Evolutionary conservation across 106 monocot genomes (phyloP), one percentile per base, ranked within the genome.

Genomic region (Hemerocallis citrina): DNA sequence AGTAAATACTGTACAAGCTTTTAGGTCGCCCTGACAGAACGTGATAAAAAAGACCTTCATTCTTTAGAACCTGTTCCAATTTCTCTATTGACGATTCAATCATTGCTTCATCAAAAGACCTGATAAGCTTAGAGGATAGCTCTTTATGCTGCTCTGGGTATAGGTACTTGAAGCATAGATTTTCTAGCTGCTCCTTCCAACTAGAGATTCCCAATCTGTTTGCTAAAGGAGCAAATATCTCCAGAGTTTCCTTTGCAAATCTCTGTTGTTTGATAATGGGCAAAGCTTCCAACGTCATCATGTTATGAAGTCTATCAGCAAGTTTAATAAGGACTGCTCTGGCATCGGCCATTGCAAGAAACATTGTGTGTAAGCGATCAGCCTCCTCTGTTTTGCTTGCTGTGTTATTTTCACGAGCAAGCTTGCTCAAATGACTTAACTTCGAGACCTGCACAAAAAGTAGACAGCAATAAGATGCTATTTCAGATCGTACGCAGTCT

Each of bases 271-370:
- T 96, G 34, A 38, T 41, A 54, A 73, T 29, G 3, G 96, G 84
- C 34, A 96, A 74, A 17, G 90, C 84, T 41, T 88, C 91, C 61
- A 96, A 48, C 31, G 96, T 96, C 87, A 87, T 81, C 96, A 96
- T 96, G 79, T 96, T 96, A 49, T 96, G 96, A 54, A 96, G 81
- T 47, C 96, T 81, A 52, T 96, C 96, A 25, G 96, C 91, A 17
- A 96, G 79, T 76, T 96, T 96, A 55, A 96, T 84, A n/a, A 96
- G 84, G 20, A 96, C 91, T 24, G 91, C 90, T 75, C 96, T 81
- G 25, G 87, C 84, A 84, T 96, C 96, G 47, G 86, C 76, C 96
- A 91, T 96, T 16, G 91, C 96, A 32, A 96, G 91, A 63, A 91
- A 91, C 96, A 96, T 87, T 13, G 96, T 96, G 64, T 96, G 96